phyloP scores from a whole-genome alignment of 2,329 filamentous ascomycete species.

The Alternaria solani region DNA sequence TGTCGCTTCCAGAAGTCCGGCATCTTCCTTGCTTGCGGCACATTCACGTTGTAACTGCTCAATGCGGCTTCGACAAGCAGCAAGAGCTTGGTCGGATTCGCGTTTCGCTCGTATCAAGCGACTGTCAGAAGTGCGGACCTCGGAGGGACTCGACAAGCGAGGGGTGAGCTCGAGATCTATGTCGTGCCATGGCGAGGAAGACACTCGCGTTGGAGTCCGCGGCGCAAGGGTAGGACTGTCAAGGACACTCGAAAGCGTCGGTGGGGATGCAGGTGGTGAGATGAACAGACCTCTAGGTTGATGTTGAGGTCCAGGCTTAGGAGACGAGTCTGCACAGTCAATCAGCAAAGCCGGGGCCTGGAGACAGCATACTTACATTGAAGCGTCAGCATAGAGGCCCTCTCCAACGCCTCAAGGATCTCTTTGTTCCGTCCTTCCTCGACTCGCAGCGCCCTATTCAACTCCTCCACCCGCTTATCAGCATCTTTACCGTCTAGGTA shows the following conservation, averaged over 20 bases:
- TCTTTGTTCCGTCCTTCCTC: conserved; percentile 50
- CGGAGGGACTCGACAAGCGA: conserved; percentile 23
- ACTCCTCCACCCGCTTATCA: conserved; percentile 44
- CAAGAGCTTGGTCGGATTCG: conserved; percentile 49
- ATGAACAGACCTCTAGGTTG: conserved; percentile 35
- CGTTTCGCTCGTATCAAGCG: conserved; percentile 48
- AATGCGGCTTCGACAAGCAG: conserved; percentile 46
- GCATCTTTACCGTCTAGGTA: conserved; percentile 44
- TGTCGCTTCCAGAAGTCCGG: conserved; percentile 25
- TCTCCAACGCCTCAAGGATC: conserved; percentile 48
- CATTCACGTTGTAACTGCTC: conserved; percentile 44
- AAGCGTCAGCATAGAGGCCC: conserved; percentile 48
- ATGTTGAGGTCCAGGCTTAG: conserved; percentile 30
- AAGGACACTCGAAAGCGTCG: conserved; percentile 30
- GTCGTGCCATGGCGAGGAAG: conserved; percentile 35
- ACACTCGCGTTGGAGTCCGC: conserved; percentile 35
- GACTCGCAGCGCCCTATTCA: conserved; percentile 41
- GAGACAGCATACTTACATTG: conserved; percentile 37
- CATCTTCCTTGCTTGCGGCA: conserved; percentile 35
- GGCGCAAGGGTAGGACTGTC: conserved; percentile 26
- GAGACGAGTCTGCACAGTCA: conserved; percentile 32
- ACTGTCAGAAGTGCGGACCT: conserved; percentile 45
- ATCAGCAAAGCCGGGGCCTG: conserved; percentile 12
- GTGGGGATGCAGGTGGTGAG: conserved; percentile 47
- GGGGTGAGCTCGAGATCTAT: conserved; percentile 32